Evolutionary conservation across 2,329 filamentous ascomycete genomes (phyloP).

Genomic region (Trichoderma koningii): DNA sequence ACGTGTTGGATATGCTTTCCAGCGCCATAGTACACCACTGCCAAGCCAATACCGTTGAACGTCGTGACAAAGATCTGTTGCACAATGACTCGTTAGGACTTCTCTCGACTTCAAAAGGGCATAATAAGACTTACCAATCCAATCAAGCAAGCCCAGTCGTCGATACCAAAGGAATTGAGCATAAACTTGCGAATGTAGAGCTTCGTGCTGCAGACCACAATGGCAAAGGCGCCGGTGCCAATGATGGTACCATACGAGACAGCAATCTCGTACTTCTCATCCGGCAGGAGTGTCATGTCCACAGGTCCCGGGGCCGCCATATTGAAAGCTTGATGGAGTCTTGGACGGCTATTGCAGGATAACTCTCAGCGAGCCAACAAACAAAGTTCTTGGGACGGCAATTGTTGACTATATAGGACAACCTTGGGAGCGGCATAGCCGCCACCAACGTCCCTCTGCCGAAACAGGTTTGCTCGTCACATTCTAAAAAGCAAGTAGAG

Average conservation of each 20-base stretch:
- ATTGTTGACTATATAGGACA: constrained; percentile 8
- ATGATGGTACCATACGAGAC: constrained; percentile 5
- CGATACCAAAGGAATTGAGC: not conserved
- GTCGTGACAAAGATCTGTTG: constrained; percentile 2
- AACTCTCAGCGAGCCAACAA: not conserved
- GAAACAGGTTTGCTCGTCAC: not conserved
- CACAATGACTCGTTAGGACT: not conserved
- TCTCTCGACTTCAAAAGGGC: not conserved
- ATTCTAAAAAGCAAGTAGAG: not conserved
- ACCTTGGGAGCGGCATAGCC: not conserved
- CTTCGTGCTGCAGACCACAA: not conserved
- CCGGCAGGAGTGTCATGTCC: not conserved
- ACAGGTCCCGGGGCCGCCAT: not conserved
- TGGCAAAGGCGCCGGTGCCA: not conserved
- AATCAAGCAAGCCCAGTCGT: not conserved
- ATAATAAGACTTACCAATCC: not conserved
- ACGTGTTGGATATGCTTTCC: constrained; percentile 11
- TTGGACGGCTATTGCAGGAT: not conserved
- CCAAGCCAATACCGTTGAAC: constrained; percentile 11
- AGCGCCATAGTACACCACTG: constrained; percentile 13
- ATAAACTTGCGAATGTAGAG: not conserved
- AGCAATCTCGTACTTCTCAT: not conserved
- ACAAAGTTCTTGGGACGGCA: not conserved
- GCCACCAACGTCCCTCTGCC: not conserved
- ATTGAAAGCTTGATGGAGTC: not conserved